phyloP scores from a whole-genome alignment of 2,329 filamentous ascomycete species.

The Scedosporium minutisporum region DNA sequence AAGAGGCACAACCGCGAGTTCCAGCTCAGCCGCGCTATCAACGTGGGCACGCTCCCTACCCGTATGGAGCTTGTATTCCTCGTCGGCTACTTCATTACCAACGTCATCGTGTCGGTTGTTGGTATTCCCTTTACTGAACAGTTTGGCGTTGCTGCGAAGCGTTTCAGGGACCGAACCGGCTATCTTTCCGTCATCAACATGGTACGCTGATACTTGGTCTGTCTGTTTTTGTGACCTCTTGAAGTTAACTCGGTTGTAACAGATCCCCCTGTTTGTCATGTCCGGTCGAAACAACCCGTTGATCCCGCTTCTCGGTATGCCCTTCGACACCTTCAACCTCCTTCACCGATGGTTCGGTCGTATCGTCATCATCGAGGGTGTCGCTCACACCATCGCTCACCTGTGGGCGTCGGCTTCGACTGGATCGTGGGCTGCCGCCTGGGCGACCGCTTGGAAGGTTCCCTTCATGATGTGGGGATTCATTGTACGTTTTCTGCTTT shows the following conservation, averaged over 20 bases:
- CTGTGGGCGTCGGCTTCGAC: slow-evolving; percentile 6
- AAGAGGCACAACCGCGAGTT: slow-evolving; percentile 62
- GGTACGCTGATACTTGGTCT: slow-evolving; percentile 33
- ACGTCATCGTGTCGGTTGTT: slow-evolving; percentile 58
- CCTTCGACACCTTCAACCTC: slow-evolving; percentile 91
- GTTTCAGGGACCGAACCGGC: slow-evolving; percentile 78
- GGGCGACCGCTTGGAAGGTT: slow-evolving; percentile 2
- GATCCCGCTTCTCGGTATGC: slow-evolving; percentile 71
- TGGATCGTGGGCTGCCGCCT: not conserved
- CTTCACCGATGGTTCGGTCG: slow-evolving; percentile 65
- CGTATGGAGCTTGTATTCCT: slow-evolving; percentile 53
- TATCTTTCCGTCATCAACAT: slow-evolving; percentile 81
- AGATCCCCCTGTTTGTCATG: slow-evolving; percentile 66
- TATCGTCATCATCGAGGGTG: slow-evolving; percentile 56
- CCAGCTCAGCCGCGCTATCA: slow-evolving; percentile 48
- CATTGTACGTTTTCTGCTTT: not conserved
- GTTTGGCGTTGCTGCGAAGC: slow-evolving; percentile 42
- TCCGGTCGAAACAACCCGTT: slow-evolving; percentile 90
- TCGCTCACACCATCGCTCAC: slow-evolving; percentile 51
- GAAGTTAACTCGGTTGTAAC: not conserved
- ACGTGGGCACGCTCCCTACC: slow-evolving; percentile 54
- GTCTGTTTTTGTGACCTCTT: not conserved
- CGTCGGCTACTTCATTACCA: slow-evolving; percentile 47
- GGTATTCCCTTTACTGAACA: slow-evolving; percentile 49
- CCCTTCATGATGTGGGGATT: slow-evolving; percentile 6